Evolutionary conservation across 192 early-diverging fungal species (phyloP).

Genomic region (Podila epicladia): DNA sequence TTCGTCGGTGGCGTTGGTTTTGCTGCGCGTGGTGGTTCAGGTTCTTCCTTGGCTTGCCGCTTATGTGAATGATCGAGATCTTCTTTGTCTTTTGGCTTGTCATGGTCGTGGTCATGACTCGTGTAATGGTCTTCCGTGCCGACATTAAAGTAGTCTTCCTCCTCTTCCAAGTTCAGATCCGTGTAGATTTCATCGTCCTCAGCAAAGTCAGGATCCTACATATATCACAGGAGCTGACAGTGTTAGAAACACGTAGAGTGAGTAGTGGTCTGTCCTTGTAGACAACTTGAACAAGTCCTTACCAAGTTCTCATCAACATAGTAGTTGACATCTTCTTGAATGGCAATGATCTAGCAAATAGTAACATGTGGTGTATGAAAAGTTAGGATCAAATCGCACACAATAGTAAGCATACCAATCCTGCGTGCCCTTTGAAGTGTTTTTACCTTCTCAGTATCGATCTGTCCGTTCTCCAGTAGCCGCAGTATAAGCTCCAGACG

Average conservation of each 20-base stretch:
- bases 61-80: slow-evolving; percentile 35
- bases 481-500: slow-evolving; percentile 93
- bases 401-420: too few relatives aligned
- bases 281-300: background rate
- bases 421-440: background rate
- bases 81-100: slow-evolving; percentile 20
- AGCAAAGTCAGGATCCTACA: slow-evolving; percentile 85
- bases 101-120: slow-evolving; percentile 19
- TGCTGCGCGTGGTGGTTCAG: slow-evolving; percentile 13
- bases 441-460: slow-evolving; percentile 84
- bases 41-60: slow-evolving; percentile 51
- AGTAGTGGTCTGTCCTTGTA: background rate
- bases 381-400: background rate
- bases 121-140: slow-evolving; percentile 71
- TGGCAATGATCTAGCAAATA: slow-evolving; percentile 69
- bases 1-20: slow-evolving; percentile 23
- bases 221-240: background rate
- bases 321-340: slow-evolving; percentile 92
- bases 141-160: slow-evolving; percentile 83
- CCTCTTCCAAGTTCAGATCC: slow-evolving; percentile 90
- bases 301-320: slow-evolving; percentile 91
- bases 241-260: background rate
- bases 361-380: background rate
- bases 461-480: slow-evolving; percentile 91
- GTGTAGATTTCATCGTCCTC: slow-evolving; percentile 96